phyloP scores from a whole-genome alignment of 2,329 filamentous ascomycete genomes.

The Hypoxylon sp. region DNA sequence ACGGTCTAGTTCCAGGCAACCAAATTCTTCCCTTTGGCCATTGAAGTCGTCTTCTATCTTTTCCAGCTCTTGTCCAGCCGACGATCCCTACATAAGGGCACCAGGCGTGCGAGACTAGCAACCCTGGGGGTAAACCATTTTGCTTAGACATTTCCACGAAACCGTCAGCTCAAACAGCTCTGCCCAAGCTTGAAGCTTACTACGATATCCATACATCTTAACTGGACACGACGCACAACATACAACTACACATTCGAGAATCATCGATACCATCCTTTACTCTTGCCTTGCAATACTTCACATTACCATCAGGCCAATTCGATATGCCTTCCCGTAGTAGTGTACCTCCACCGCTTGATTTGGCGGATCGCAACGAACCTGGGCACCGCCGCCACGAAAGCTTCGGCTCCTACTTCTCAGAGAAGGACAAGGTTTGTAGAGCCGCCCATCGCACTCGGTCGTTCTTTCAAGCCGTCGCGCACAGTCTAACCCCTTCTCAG shows the following conservation, averaged over 20 bases:
- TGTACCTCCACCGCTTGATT: constrained; percentile 30
- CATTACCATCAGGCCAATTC: constrained; percentile 12
- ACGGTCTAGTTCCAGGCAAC: constrained; percentile 24
- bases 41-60: constrained; percentile 14
- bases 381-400: constrained; percentile 37
- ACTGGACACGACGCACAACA: constrained; percentile 8
- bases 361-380: constrained; percentile 25
- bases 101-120: constrained; percentile 37
- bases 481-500: constrained; percentile 18
- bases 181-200: constrained; percentile 33
- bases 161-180: constrained; percentile 12
- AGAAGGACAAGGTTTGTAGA: constrained; percentile 39
- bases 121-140: constrained; percentile 42
- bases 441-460: not conserved
- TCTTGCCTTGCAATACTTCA: not conserved
- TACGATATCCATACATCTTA: constrained; percentile 8
- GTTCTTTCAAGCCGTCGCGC: not conserved
- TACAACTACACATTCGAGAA: not conserved
- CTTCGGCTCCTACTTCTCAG: constrained; percentile 37
- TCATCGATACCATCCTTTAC: not conserved
- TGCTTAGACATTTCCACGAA: constrained; percentile 10
- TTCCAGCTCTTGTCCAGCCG: constrained; percentile 8
- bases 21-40: constrained; percentile 7
- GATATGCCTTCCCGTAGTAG: constrained; percentile 38
- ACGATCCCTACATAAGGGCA: constrained; percentile 32